Evolutionary conservation across 257 asterid species (phyloP), one percentile per base, ranked within the genome.

Genomic region (Solanum medicagineum): DNA sequence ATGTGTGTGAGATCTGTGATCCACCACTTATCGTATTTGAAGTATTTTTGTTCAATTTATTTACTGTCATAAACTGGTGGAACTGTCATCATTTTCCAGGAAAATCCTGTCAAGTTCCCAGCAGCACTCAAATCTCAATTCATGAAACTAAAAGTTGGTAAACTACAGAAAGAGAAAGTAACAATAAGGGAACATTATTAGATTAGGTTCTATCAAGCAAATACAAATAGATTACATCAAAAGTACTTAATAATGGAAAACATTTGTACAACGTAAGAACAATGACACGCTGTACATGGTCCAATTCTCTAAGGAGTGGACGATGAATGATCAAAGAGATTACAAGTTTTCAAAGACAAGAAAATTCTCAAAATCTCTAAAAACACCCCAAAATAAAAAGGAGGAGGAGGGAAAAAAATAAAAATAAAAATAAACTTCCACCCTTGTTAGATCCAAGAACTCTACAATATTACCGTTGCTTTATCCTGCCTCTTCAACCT

Each of bases 211-310:
- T 51, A 51, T 77, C 65, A 77, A 75, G 59, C 79, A 26, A 54
- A 10, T 81, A 24, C 73, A 51, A 16, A 45, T 26, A 36, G 83
- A 60, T 74, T 60, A 74, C 53, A 40, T 49, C 59, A 24, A 11
- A 77, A 51, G 51, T 32, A 54, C 57, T 22, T 24, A 26, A 20
- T 73, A 63, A 24, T 16, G 7, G 80, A 4, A 16, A 53, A 83
- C 3, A 42, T 86, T 75, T 83, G 77, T 86, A 83, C 89, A 84
- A 77, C 84, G 32, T 53, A 69, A 47, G n/a, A 22, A 75, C n/a
- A 53, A 75, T 73, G 40, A 75, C 42, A 15, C n/a, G 71, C 26
- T 59, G 75, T 71, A 81, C 70, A 81, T 49, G 44, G 26, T 24
- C 47, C 63, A 77, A 51, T 51, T 77, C 47, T 77, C 15, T 75